Conservation (phyloP, 1,284 basidiomycete species). For the Ganoderma leucocontextum region DNA sequence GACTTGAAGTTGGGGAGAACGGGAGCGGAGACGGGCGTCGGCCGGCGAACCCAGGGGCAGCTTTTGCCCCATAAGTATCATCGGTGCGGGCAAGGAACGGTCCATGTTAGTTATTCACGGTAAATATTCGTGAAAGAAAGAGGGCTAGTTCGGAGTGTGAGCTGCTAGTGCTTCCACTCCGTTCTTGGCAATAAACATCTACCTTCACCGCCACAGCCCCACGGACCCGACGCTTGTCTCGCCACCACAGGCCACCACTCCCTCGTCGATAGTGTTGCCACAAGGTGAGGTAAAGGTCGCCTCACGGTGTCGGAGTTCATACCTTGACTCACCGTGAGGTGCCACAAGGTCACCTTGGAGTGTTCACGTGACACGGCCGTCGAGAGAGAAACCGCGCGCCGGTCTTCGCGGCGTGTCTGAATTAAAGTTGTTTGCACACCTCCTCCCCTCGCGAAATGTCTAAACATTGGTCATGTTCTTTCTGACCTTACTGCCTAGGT, state of each 20-base stretch:
- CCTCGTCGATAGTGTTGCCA: not conserved
- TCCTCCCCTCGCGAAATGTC: not conserved
- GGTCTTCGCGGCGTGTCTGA: not conserved
- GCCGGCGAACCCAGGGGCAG: conserved; percentile 13
- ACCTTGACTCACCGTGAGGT: not conserved
- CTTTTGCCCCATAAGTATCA: conserved; percentile 5
- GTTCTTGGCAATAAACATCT: not conserved
- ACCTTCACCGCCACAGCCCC: conserved; percentile 28
- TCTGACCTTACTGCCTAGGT: too few relatives aligned
- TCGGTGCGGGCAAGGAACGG: not conserved
- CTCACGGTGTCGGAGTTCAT: not conserved
- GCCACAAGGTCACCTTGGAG: not conserved
- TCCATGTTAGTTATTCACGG: not conserved
- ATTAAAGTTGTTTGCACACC: not conserved
- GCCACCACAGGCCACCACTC: too few relatives aligned
- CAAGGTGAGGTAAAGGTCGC: too few relatives aligned
- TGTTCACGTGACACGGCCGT: not conserved
- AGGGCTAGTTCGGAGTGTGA: conserved; percentile 1
- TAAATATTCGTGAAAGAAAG: conserved; percentile 8
- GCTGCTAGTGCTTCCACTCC: conserved; percentile 4
- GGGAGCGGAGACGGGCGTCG: conserved; percentile 13
- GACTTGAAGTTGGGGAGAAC: conserved; percentile 6
- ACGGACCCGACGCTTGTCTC: conserved; percentile 21
- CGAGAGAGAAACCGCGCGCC: not conserved
- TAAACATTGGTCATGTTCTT: too few relatives aligned